Evolutionary conservation across 495 filamentous ascomycete species (phyloP).

Genomic region (Aspergillus campestris): DNA sequence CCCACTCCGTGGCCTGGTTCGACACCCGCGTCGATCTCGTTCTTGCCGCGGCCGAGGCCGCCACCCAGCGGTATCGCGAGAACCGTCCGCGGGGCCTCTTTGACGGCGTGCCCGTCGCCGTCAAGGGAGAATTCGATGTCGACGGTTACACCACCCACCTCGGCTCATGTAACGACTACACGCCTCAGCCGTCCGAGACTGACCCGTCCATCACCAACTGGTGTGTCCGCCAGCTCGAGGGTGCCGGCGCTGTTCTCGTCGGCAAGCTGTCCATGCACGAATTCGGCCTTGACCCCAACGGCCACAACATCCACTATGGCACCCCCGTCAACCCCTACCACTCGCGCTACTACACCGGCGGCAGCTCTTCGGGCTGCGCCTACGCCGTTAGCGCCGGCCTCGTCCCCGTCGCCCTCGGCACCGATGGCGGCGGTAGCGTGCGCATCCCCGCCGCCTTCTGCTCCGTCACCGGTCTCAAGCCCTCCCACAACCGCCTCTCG

Average conservation of each 20-base stretch:
- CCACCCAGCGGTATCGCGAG: conserved; percentile 56
- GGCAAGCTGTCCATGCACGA: conserved; percentile 91
- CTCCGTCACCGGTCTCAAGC: conserved; percentile 79
- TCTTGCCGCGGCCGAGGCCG: conserved; percentile 55
- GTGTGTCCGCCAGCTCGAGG: conserved; percentile 63
- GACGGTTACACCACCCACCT: conserved; percentile 56
- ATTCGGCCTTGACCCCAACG: conserved; percentile 67
- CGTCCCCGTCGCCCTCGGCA: conserved; percentile 70
- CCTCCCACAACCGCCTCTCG: conserved; percentile 66
- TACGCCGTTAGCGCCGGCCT: conserved; percentile 67
- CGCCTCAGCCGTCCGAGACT: conserved; percentile 45
- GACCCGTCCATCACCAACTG: conserved; percentile 52
- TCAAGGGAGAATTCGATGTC: conserved; percentile 74
- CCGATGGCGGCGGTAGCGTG: conserved; percentile 78
- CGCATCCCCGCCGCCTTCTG: conserved; percentile 73
- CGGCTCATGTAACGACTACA: conserved; percentile 22
- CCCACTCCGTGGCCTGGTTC: conserved; percentile 61
- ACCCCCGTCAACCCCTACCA: conserved; percentile 81
- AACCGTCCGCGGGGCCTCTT: conserved; percentile 54
- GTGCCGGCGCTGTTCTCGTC: conserved; percentile 69
- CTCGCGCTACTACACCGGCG: conserved; percentile 68
- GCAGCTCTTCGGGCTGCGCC: conserved; percentile 74
- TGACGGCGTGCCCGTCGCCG: conserved; percentile 75
- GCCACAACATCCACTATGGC: conserved; percentile 69
- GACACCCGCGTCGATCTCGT: conserved; percentile 49